Conservation (phyloP, 345 rosid species). For the Trapa incisa region DNA sequence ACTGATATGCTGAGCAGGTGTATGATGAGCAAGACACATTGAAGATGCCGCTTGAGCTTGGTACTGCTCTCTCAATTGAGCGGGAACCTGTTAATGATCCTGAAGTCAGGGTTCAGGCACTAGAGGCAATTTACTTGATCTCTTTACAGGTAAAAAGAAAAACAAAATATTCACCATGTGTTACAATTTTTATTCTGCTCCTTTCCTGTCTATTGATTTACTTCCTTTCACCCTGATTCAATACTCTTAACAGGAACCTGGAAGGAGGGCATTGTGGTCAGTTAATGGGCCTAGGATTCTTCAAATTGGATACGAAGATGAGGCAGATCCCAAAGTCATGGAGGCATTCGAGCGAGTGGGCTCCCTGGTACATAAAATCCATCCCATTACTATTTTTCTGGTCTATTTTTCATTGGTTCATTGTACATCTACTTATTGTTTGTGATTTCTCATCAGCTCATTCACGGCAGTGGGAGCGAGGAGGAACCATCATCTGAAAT, state of each 20-base stretch:
- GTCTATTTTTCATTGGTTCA: not conserved
- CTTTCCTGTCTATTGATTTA: not conserved
- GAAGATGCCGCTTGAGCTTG: constrained; percentile 86
- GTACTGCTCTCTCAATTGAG: constrained; percentile 73
- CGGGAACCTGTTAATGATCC: constrained; percentile 78
- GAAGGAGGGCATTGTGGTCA: constrained; percentile 79
- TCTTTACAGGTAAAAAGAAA: constrained; percentile 39
- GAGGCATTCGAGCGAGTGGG: constrained; percentile 82
- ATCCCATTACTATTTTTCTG: not conserved
- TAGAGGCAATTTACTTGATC: constrained; percentile 80
- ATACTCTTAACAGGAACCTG: constrained; percentile 47
- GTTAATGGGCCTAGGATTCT: constrained; percentile 74
- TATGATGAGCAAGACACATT: constrained; percentile 50
- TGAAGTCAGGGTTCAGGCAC: constrained; percentile 64
- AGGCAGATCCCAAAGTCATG: constrained; percentile 79
- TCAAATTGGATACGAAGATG: constrained; percentile 80
- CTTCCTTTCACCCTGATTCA: not conserved
- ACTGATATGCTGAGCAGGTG: constrained; percentile 21
- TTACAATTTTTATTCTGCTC: not conserved
- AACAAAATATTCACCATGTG: not conserved
- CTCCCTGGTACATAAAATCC: constrained; percentile 46
- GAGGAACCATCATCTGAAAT: constrained; percentile 26
- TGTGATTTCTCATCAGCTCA: constrained; percentile 29
- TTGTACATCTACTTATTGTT: not conserved
- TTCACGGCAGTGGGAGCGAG: constrained; percentile 33